Evolutionary conservation across 768 basidiomycete species (phyloP).

Genomic region (Leccinum fibrillosum): DNA sequence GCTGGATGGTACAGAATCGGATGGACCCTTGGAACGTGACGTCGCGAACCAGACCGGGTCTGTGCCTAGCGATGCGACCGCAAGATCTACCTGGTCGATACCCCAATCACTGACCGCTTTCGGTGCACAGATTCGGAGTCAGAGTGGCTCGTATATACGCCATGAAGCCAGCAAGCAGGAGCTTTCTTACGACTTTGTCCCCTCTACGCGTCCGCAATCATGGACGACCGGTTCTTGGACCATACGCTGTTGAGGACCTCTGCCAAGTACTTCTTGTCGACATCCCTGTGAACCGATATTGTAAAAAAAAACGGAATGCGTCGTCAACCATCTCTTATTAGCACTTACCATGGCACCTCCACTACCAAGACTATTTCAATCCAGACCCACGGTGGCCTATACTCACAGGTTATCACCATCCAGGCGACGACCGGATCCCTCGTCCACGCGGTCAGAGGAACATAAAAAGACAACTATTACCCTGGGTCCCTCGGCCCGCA

Average conservation of each 20-base stretch:
- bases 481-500: too few species aligned
- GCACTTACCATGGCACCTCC: not conserved
- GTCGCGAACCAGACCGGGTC: slow-evolving; percentile 5
- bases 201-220: not conserved
- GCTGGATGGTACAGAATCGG: not conserved
- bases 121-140: not conserved
- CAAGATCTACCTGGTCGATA: slow-evolving; percentile 1
- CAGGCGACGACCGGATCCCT: too few species aligned
- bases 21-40: not conserved
- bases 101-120: not conserved
- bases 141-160: not conserved
- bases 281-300: not conserved
- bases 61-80: not conserved
- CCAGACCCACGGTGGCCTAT: not conserved
- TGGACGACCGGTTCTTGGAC: not conserved
- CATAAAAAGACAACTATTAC: too few species aligned
- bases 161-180: not conserved
- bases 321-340: not conserved
- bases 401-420: not conserved
- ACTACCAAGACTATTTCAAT: not conserved
- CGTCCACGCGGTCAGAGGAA: too few species aligned
- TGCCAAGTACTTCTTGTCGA: not conserved
- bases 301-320: not conserved
- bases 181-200: not conserved
- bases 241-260: not conserved